Conservation (phyloP, 768 basidiomycete species). For the Boletus reticuloceps region DNA sequence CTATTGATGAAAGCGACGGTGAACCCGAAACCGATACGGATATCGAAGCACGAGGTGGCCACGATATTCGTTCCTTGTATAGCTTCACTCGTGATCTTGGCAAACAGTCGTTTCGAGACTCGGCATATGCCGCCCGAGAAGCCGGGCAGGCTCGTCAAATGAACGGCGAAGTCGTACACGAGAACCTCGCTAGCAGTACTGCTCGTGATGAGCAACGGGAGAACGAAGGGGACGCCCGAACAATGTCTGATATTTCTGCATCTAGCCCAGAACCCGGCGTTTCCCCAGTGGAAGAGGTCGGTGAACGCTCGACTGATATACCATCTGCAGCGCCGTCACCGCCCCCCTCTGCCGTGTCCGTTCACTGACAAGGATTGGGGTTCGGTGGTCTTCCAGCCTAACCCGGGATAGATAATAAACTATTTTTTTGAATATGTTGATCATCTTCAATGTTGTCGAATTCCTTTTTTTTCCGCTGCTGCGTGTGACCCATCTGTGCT, state of each 20-base stretch:
- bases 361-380: conserved; percentile 16
- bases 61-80: conserved; percentile 31
- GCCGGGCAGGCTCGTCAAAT: conserved; percentile 15
- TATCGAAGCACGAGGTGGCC: conserved; percentile 24
- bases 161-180: conserved; percentile 21
- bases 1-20: conserved; percentile 35
- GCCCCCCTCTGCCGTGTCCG: conserved; percentile 31
- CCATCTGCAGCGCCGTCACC: conserved; percentile 29
- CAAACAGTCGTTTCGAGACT: conserved; percentile 23
- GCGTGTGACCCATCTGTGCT: conserved; percentile 13
- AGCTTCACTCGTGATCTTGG: conserved; percentile 33
- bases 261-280: conserved; percentile 16
- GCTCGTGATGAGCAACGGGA: conserved; percentile 10
- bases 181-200: conserved; percentile 6
- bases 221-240: conserved; percentile 5
- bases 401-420: conserved; percentile 27
- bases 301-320: conserved; percentile 21
- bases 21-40: conserved; percentile 35
- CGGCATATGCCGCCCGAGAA: conserved; percentile 27
- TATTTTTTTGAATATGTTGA: conserved; percentile 36
- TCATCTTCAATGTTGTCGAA: conserved; percentile 29
- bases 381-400: not conserved
- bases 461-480: conserved; percentile 2
- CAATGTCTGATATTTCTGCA: conserved; percentile 15
- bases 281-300: conserved; percentile 23